phyloP scores from a whole-genome alignment of 1,139 yeast genomes.

The Eremothecium coryli region DNA sequence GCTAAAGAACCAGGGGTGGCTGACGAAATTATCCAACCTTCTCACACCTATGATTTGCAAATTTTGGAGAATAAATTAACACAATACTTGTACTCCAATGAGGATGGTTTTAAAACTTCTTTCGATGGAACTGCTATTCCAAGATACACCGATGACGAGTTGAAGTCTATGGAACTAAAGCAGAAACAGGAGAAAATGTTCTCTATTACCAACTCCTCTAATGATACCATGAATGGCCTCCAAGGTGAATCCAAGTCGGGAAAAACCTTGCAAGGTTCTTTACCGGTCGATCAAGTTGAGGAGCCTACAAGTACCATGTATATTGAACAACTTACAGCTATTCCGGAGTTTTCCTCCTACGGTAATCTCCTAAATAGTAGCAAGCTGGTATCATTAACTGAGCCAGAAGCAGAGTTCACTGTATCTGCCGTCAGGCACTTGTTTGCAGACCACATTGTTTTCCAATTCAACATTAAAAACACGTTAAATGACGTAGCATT shows the following conservation, averaged over 20 bases:
- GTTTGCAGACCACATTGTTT: constrained; percentile 64
- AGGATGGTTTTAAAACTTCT: constrained; percentile 48
- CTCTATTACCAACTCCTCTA: constrained; percentile 10
- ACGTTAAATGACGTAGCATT: constrained; percentile 71
- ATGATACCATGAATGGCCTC: not conserved
- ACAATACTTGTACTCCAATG: constrained; percentile 57
- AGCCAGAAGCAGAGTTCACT: constrained; percentile 87
- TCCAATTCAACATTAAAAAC: constrained; percentile 79
- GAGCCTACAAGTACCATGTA: constrained; percentile 49
- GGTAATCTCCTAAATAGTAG: constrained; percentile 76
- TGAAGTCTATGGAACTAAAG: constrained; percentile 40
- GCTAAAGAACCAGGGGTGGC: constrained; percentile 35
- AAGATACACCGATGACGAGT: constrained; percentile 43
- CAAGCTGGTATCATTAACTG: constrained; percentile 63
- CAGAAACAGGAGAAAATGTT: constrained; percentile 36
- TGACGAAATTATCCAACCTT: constrained; percentile 51
- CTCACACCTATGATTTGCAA: constrained; percentile 61
- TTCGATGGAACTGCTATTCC: constrained; percentile 62
- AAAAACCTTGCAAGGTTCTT: constrained; percentile 6
- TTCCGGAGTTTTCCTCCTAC: constrained; percentile 56
- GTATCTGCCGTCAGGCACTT: constrained; percentile 79
- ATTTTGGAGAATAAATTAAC: constrained; percentile 72
- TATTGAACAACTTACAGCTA: constrained; percentile 53
- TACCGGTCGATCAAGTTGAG: constrained; percentile 23
- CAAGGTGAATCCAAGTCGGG: constrained; percentile 9